These are phyloP conservation scores for Tolypocladium sp. DNA, from an alignment of 2,329 filamentous ascomycete species.

Conservation along the genomic window DNA sequence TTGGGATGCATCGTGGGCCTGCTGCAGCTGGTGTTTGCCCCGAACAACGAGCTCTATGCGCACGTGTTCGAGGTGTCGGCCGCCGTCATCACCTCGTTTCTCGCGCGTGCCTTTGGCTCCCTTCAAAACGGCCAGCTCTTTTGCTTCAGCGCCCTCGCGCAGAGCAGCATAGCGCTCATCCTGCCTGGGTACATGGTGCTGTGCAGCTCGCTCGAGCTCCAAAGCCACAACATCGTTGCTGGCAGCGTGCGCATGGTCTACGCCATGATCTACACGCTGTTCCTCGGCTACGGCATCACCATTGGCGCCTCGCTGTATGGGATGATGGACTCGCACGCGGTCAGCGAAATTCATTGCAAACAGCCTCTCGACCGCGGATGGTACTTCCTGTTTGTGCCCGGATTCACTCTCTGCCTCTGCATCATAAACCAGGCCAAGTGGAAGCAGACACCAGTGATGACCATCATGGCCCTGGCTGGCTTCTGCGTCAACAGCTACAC, in stretches of 20 bases:
- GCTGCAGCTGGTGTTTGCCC: constrained; percentile 66
- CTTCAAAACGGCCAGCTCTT: constrained; percentile 50
- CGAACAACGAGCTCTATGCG: constrained; percentile 61
- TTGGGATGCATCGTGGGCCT: constrained; percentile 66
- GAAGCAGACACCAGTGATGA: constrained; percentile 69
- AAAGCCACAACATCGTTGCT: constrained; percentile 60
- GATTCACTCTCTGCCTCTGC: constrained; percentile 66
- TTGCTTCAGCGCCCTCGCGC: constrained; percentile 63
- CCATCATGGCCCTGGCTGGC: constrained; percentile 62
- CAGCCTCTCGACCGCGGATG: constrained; percentile 32
- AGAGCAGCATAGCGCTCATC: constrained; percentile 68
- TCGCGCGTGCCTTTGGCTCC: constrained; percentile 61
- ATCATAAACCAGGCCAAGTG: constrained; percentile 77
- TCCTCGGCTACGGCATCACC: constrained; percentile 66
- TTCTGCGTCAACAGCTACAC: constrained; percentile 71
- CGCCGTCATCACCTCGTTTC: constrained; percentile 56
- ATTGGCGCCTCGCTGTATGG: constrained; percentile 60
- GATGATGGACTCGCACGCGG: constrained; percentile 47
- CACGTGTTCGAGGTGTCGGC: constrained; percentile 45
- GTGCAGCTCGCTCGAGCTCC: constrained; percentile 51
- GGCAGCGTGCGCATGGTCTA: constrained; percentile 70
- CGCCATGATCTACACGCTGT: constrained; percentile 65
- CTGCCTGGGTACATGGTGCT: constrained; percentile 49
- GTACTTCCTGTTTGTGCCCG: constrained; percentile 65
- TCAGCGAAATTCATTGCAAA: constrained; percentile 31